Percentiles rank a stretch among this genome's conserved stretches.
These are phyloP conservation scores for Sabuloglossum arenarium DNA, from an alignment of 495 filamentous ascomycete genomes.

Conservation along the genomic window DNA sequence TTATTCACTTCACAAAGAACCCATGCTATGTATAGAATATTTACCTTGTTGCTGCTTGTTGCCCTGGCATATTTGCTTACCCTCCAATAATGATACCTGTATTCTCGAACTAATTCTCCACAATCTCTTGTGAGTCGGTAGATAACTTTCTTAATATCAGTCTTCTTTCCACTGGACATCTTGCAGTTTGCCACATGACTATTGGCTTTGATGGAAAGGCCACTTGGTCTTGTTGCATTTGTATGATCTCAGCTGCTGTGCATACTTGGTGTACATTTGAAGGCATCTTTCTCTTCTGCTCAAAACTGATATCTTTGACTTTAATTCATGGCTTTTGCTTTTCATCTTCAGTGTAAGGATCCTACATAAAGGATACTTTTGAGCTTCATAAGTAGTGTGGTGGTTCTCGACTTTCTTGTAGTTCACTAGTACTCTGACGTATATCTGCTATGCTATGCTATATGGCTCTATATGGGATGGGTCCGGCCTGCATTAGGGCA, in stretches of 20 bases:
- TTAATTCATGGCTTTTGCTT: no score
- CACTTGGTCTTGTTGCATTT: not conserved
- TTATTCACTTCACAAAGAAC: not conserved
- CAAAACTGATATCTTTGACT: not conserved
- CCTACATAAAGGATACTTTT: no score
- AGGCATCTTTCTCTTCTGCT: not conserved
- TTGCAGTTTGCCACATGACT: not conserved
- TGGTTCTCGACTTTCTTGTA: not conserved
- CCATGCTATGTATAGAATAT: not conserved
- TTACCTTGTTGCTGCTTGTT: not conserved
- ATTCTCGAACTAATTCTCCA: not conserved
- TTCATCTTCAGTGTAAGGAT: no score
- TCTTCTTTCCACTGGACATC: not conserved
- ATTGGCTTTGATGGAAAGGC: not conserved
- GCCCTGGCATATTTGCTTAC: not conserved
- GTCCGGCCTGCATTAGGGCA: no score
- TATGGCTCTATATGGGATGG: no score
- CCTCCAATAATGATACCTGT: not conserved
- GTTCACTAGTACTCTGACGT: no score
- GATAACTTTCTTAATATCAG: not conserved
- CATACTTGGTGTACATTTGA: not conserved
- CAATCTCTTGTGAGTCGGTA: not conserved
- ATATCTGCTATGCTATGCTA: no score
- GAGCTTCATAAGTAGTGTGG: no score
- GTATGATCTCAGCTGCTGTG: no score